Evolutionary conservation across 768 basidiomycete genomes (phyloP), one percentile per base, ranked within the genome.

Genomic region (Auriculariales sp.): DNA sequence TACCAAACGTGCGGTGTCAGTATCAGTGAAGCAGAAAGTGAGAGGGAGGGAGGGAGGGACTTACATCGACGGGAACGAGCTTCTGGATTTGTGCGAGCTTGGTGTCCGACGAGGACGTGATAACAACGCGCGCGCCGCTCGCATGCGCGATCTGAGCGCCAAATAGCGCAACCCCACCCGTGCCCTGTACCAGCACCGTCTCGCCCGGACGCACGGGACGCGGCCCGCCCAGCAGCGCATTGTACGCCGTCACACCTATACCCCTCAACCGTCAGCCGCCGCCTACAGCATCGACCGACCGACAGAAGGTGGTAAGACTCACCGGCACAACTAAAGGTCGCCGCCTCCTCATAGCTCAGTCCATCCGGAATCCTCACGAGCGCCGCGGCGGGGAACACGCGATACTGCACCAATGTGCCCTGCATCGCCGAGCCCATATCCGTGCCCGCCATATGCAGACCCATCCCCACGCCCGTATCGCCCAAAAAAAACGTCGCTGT

Each of bases 231-330:
- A 67, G 56, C 46, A 83, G 61, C 3, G 73, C 72, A 53, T 75
- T 79, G 64, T 80, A 83, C 0, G 81, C 78, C 0, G 79, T 83
- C 49, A 83, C 55, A 3, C 71, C 79, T 3, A 78, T 78, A 52
- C 75, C 77, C 24, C 74, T 77, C 44, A 4, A 45, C 12, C 1
- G 3, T 17, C 14, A 35, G 17, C 46, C 49, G 17, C 19, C 12
- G 31, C 9, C 7, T 7, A 29, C 7, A 28, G 28, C 22, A 24
- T 34, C n/a, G n/a, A 17, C 7, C 10, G 15, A 15, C 12, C 4
- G 32, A 48, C n/a, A 31, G 14, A 7, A 49, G 24, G 33, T 19
- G n/a, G n/a, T 17, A 28, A 25, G 45, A 48, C 28, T 25, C 19
- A n/a, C 30, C 15, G 11, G 62, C 71, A 28, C 56, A 80, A 67